These are phyloP conservation scores for Whalleya microplaca DNA, from an alignment of 2,329 filamentous ascomycete species.

Conservation along the genomic window DNA sequence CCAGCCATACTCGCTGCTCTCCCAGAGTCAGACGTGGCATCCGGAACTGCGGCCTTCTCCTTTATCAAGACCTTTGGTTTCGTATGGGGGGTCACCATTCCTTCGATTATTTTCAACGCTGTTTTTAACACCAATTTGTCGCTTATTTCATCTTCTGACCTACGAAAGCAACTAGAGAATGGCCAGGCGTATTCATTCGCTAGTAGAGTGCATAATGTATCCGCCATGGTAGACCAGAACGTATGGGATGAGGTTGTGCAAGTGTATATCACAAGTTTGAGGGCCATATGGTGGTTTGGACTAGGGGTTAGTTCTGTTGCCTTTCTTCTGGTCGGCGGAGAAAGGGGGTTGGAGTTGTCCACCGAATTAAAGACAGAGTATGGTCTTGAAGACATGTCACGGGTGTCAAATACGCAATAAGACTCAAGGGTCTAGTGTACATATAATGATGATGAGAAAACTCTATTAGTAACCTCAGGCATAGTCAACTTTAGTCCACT, in stretches of 20 bases:
- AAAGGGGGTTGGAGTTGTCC: slow-evolving; percentile 3
- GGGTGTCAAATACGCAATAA: too few relatives aligned
- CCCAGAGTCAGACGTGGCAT: slow-evolving; percentile 33
- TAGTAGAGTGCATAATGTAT: background rate
- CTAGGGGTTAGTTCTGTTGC: slow-evolving; percentile 1
- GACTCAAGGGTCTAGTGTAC: too few relatives aligned
- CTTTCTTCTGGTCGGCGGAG: background rate
- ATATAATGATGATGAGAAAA: too few relatives aligned
- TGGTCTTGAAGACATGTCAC: slow-evolving; percentile 12
- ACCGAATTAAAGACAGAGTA: slow-evolving; percentile 16
- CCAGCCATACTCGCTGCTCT: slow-evolving; percentile 37
- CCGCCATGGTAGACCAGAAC: background rate
- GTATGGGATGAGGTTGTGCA: slow-evolving; percentile 4
- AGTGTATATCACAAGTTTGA: slow-evolving; percentile 8
- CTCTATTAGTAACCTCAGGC: too few relatives aligned
- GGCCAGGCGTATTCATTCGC: slow-evolving; percentile 31
- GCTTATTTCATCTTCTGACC: slow-evolving; percentile 13
- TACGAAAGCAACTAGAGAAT: slow-evolving; percentile 13
- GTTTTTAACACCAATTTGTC: slow-evolving; percentile 21
- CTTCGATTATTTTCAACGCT: slow-evolving; percentile 38
- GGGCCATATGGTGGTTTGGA: slow-evolving; percentile 12
- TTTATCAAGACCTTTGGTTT: slow-evolving; percentile 38
- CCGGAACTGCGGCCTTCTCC: slow-evolving; percentile 32
- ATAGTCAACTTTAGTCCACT: too few relatives aligned
- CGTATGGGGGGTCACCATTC: slow-evolving; percentile 38